Evolutionary conservation across 2,329 filamentous ascomycete species (phyloP), one percentile per base, ranked within the genome.

Genomic region (Xylariomycetidae sp.): DNA sequence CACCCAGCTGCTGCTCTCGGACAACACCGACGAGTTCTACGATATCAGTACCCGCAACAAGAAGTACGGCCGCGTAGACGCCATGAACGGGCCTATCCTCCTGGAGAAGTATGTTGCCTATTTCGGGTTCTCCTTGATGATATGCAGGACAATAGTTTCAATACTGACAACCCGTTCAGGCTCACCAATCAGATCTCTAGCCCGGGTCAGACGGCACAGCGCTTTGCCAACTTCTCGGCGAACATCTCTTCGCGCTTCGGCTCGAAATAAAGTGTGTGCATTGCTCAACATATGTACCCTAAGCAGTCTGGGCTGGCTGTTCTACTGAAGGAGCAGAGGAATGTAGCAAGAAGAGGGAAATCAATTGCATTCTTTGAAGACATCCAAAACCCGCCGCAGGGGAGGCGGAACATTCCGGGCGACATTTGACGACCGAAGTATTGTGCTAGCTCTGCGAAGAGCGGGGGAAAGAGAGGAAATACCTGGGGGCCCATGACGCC

Each of bases 21-120:
- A 94, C 25, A 94, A 94, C 49, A 78, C 86, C n/a, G 89, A 96
- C 45, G 90, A 96, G 58, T 98, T 95, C 60, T 98, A 92, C 57
- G 92, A 98, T 54, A 82, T 92, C 31, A 84, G 82, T 5, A 85
- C 82, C 10, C 71, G 88, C 32, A 95, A 95, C 62, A 89, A 85
- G 64, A 93, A 95, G 57, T 98, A 95, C 56, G 85, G 88, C 12
- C 81, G 87, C 34, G 93, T 98, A 20, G 87, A 96, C 61, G 84
- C 86, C 32, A 70, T 93, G 57, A 93, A 93, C 56, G 92, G 90
- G 0, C 87, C 89, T 0, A 69, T 86, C 25, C 58, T 98, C 41
- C 61, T 98, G n/a, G 90, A 96, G 64, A 98, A 98, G 84, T 86
- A 72, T 45, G 70, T 50, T 10, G 12, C 12, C 17, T 24, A n/a